Percentiles rank a stretch among this genome's conserved stretches.
Conservation (phyloP, 106 monocot genomes). For the Vanilla planifolia region DNA sequence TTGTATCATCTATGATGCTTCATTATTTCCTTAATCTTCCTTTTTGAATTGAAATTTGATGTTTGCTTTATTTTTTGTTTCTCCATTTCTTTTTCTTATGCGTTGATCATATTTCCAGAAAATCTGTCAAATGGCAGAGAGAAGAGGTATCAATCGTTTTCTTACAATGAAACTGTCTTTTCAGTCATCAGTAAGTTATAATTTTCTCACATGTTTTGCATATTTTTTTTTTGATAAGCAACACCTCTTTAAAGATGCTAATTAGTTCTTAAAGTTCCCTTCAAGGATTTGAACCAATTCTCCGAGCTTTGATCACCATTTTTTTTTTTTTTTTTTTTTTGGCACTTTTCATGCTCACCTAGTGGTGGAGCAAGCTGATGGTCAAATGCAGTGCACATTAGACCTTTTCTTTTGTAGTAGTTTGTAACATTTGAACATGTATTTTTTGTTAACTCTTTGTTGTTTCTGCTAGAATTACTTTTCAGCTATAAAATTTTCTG, state of each 20-base stretch:
- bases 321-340: too few species aligned
- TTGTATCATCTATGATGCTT: too few species aligned
- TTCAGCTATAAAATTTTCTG: too few species aligned
- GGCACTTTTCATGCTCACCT: too few species aligned
- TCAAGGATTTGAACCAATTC: not conserved
- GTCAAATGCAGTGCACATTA: too few species aligned
- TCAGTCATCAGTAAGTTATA: slow-evolving; percentile 29
- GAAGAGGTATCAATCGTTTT: slow-evolving; percentile 41
- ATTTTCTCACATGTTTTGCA: not conserved
- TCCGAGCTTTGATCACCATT: not conserved
- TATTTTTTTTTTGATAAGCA: not conserved
- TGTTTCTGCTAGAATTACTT: too few species aligned
- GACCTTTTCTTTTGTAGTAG: too few species aligned
- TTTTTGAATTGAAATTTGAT: too few species aligned
- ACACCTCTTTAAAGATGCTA: not conserved
- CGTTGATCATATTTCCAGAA: not conserved
- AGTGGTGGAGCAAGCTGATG: too few species aligned
- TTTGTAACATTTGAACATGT: too few species aligned
- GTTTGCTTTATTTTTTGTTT: not conserved
- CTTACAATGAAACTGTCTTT: slow-evolving; percentile 24
- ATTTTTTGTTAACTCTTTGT: too few species aligned
- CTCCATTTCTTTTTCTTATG: not conserved
- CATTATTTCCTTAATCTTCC: too few species aligned
- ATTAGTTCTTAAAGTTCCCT: not conserved
- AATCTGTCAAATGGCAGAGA: slow-evolving; percentile 25